Conservation (phyloP, 2,329 filamentous ascomycete genomes). For the Harringtonia lauricola region DNA sequence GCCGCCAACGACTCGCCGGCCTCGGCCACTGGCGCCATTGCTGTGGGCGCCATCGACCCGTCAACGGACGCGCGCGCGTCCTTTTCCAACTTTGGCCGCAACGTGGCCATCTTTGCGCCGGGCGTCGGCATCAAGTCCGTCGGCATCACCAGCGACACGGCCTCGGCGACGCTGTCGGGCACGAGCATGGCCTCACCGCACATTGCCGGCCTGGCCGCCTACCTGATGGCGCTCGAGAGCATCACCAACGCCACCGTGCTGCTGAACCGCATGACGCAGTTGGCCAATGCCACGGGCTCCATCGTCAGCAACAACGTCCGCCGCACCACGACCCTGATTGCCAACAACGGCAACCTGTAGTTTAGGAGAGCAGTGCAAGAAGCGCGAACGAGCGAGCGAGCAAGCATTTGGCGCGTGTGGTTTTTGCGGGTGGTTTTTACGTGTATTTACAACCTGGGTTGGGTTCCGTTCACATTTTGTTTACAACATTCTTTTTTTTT, state of each 20-base stretch:
- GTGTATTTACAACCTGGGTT: no score
- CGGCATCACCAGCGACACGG: constrained; percentile 37
- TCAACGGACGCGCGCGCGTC: constrained; percentile 32
- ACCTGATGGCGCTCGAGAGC: constrained; percentile 14
- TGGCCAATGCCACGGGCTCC: constrained; percentile 36
- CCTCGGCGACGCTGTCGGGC: constrained; percentile 19
- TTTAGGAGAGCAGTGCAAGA: no score
- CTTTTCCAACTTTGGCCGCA: constrained; percentile 48
- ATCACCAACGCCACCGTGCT: constrained; percentile 26
- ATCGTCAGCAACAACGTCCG: constrained; percentile 28
- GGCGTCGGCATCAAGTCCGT: constrained; percentile 43
- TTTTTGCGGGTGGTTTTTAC: no score
- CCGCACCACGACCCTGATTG: constrained; percentile 41
- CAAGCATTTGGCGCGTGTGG: no score
- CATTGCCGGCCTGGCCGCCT: constrained; percentile 13
- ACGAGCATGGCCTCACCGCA: constrained; percentile 15
- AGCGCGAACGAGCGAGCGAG: no score
- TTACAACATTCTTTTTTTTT: no score
- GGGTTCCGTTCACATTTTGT: no score
- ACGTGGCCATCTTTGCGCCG: constrained; percentile 44
- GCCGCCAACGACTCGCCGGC: constrained; percentile 40
- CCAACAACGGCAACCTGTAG: constrained; percentile 39
- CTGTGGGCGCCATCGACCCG: constrained; percentile 47
- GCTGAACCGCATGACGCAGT: constrained; percentile 60
- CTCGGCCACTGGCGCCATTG: constrained; percentile 44